A percentile compares a stretch with the other conserved stretches of the same genome.
These are phyloP conservation scores for Thalassiosira livingstoniorum DNA, from an alignment of 352 stramenopile genomes.

Conservation along the genomic window DNA sequence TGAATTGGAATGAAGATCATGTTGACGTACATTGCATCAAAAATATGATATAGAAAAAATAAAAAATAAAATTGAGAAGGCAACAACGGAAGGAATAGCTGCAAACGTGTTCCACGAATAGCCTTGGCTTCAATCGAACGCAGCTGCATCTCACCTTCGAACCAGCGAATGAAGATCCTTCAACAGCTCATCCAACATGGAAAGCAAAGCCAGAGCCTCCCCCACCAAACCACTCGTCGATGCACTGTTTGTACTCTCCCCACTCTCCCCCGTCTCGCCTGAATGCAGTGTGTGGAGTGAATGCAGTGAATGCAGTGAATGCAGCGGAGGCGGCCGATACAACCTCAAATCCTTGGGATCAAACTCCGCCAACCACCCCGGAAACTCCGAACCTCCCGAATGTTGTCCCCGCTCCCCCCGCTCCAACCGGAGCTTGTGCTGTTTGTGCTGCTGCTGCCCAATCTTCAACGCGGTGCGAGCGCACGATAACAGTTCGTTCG, in stretches of 20 bases:
- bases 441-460: constrained; percentile 38
- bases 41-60: too few species aligned
- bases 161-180: constrained; percentile 72
- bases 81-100: too few species aligned
- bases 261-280: not conserved
- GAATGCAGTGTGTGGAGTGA: too few species aligned
- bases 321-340: constrained; percentile 18
- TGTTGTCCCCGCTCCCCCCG: not conserved
- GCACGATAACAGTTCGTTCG: constrained; percentile 74
- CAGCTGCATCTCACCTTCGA: too few species aligned
- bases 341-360: constrained; percentile 44
- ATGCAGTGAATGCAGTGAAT: too few species aligned
- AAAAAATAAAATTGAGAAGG: too few species aligned
- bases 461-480: constrained; percentile 78
- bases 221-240: constrained; percentile 40
- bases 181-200: constrained; percentile 62
- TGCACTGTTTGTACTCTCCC: not conserved
- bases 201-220: constrained; percentile 67
- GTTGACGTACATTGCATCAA: too few species aligned
- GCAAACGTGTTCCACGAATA: too few species aligned
- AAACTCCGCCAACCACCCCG: constrained; percentile 43
- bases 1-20: too few species aligned
- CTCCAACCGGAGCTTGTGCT: constrained; percentile 16
- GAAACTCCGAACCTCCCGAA: constrained; percentile 21
- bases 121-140: too few species aligned